Conservation (phyloP, 1,284 basidiomycete species). For the Cutaneotrichosporon cutaneum region DNA sequence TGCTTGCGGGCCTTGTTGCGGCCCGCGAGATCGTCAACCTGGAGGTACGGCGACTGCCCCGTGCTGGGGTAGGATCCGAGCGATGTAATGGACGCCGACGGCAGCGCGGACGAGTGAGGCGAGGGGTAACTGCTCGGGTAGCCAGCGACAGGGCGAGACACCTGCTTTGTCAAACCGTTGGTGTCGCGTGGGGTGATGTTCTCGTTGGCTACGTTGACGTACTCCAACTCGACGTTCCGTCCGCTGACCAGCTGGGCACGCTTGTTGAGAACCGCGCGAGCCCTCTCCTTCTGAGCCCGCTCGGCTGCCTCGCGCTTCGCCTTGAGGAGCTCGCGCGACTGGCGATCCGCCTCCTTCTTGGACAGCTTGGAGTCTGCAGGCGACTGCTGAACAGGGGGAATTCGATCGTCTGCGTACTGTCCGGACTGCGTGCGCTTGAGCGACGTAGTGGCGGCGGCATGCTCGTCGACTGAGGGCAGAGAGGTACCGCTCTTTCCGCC, state of each 20-base stretch:
- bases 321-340: conserved; percentile 81
- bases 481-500: conserved; percentile 62
- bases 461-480: conserved; percentile 62
- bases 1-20: conserved; percentile 75
- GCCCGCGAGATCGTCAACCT: conserved; percentile 19
- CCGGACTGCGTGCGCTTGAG: conserved; percentile 83
- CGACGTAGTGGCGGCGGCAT: conserved; percentile 50
- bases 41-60: conserved; percentile 6
- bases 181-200: neutral
- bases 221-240: conserved; percentile 26
- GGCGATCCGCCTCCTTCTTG: conserved; percentile 84
- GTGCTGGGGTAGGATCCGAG: conserved; percentile 14
- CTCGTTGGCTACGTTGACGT: neutral
- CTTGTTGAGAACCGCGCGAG: conserved; percentile 93
- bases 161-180: neutral
- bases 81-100: conserved; percentile 11
- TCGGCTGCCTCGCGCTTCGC: conserved; percentile 76
- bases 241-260: conserved; percentile 66
- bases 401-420: conserved; percentile 63
- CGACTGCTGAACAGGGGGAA: conserved; percentile 17
- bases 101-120: conserved; percentile 1
- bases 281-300: conserved; percentile 69
- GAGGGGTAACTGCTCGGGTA: neutral
- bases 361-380: conserved; percentile 71
- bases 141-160: neutral